Conservation (phyloP, 257 asterid genomes). For the Nicotiana attenuata region DNA sequence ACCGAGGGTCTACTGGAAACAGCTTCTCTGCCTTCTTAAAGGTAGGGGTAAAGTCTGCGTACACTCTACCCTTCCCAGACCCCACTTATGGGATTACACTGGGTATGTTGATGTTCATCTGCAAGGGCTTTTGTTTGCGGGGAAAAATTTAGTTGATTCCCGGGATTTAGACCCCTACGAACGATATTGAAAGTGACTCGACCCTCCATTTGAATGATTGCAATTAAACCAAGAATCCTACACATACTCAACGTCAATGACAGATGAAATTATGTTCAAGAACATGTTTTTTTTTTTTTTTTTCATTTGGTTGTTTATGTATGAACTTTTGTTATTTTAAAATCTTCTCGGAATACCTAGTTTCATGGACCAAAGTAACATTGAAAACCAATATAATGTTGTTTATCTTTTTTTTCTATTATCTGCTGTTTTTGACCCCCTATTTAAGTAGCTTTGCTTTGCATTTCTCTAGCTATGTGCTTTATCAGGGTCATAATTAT, state of each 20-base stretch:
- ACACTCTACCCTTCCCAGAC: no score
- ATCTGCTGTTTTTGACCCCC: neutral
- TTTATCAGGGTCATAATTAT: no score
- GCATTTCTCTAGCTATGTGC: neutral
- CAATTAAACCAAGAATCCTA: neutral
- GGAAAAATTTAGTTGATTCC: constrained; percentile 5
- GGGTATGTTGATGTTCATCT: neutral
- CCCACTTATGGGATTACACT: no score
- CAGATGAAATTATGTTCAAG: neutral
- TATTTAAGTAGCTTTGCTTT: neutral
- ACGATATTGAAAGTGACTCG: neutral
- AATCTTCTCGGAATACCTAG: neutral
- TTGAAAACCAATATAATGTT: neutral
- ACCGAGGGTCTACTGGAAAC: no score
- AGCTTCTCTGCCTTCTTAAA: no score
- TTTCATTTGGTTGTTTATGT: neutral
- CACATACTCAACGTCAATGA: neutral
- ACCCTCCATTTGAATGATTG: neutral
- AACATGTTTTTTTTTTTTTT: neutral
- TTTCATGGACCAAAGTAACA: neutral
- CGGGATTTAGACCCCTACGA: no score
- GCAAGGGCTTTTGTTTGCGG: constrained; percentile 15
- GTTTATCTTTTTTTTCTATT: no score
- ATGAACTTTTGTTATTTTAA: neutral
- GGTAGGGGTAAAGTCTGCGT: no score